Percentiles rank a stretch among this genome's conserved stretches.
These are phyloP conservation scores for Abelmoschus esculentus DNA, from an alignment of 345 rosid genomes.

Conservation along the genomic window DNA sequence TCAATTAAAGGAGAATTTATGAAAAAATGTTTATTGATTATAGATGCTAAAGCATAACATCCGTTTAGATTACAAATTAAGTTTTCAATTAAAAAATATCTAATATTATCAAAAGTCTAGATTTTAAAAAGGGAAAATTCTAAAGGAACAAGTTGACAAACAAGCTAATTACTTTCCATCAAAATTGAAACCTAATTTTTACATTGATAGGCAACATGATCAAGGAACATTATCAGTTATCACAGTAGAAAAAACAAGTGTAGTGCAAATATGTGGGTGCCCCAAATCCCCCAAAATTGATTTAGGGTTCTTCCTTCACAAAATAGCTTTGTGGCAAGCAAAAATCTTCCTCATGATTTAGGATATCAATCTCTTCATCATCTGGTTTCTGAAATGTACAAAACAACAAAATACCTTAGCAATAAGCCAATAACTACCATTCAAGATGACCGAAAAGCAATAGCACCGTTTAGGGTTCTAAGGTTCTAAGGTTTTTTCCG, in stretches of 20 bases:
- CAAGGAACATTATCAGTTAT: neutral
- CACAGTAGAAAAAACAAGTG: neutral
- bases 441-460: neutral
- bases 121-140: neutral
- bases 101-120: too few relatives aligned
- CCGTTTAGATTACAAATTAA: too few relatives aligned
- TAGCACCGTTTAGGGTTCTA: neutral
- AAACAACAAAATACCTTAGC: neutral
- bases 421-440: neutral
- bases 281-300: conserved; percentile 5
- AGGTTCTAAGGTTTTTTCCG: too few relatives aligned
- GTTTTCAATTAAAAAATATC: too few relatives aligned
- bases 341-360: conserved; percentile 86
- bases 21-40: too few relatives aligned
- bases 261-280: neutral
- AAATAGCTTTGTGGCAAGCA: conserved; percentile 77
- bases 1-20: neutral
- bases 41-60: too few relatives aligned
- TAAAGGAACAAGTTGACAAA: neutral
- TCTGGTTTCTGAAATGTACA: conserved; percentile 65
- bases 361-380: conserved; percentile 72
- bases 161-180: neutral
- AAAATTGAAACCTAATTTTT: conserved; percentile 13
- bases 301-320: conserved; percentile 61
- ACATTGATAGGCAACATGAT: conserved; percentile 3